phyloP scores from a whole-genome alignment of 1,284 basidiomycete genomes.

The Mrakiaceae sp. region DNA sequence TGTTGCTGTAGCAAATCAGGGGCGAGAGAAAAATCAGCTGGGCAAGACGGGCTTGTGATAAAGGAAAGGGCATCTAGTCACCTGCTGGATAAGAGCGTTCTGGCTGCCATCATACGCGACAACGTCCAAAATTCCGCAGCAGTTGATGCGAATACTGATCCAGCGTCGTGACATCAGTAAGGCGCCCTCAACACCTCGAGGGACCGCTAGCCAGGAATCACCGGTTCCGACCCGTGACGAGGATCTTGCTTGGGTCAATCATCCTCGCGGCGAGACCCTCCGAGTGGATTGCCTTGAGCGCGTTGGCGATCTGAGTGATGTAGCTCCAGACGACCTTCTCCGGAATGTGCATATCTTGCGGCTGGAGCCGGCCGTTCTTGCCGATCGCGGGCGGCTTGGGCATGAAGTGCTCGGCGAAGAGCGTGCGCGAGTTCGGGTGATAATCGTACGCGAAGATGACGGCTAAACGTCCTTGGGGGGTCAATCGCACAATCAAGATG shows the following conservation, averaged over 20 bases:
- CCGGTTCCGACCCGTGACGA: conserved; percentile 84
- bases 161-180: not conserved
- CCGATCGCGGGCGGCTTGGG: conserved; percentile 28
- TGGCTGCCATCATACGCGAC: conserved; percentile 59
- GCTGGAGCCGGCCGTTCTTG: conserved; percentile 38
- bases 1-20: conserved; percentile 38
- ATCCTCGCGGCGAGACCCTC: conserved; percentile 69
- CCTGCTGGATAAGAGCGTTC: conserved; percentile 50
- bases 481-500: conserved; percentile 1
- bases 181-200: not conserved
- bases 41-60: conserved; percentile 6
- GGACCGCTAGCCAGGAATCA: conserved; percentile 29
- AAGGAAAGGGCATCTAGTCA: conserved; percentile 7
- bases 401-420: conserved; percentile 55
- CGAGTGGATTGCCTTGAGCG: conserved; percentile 75
- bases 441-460: conserved; percentile 89
- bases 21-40: not conserved
- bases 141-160: conserved; percentile 61
- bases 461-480: conserved; percentile 42
- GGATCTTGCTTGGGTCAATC: conserved; percentile 76
- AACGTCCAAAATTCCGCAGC: conserved; percentile 76
- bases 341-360: conserved; percentile 41
- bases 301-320: conserved; percentile 77
- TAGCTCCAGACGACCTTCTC: conserved; percentile 93
- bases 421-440: conserved; percentile 71